These are phyloP conservation scores for Vigna reflexopilosa DNA, from an alignment of 306 rosid genomes.

Conservation along the genomic window DNA sequence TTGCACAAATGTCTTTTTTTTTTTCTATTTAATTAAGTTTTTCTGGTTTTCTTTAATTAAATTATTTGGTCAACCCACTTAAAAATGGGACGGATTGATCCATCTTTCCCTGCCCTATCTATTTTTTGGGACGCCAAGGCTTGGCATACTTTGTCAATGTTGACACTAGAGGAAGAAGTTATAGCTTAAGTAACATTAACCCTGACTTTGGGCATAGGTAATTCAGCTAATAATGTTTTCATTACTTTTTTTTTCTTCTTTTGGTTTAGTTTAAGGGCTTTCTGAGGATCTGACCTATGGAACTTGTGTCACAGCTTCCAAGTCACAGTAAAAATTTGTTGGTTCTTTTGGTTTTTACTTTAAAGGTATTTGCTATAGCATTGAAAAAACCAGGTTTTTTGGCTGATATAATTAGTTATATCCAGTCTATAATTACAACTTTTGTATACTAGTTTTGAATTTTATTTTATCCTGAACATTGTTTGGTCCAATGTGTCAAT, in stretches of 20 bases:
- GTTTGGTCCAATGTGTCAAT: not conserved
- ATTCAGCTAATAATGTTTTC: not conserved
- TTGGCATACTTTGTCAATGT: not conserved
- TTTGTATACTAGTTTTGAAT: slow-evolving; percentile 13
- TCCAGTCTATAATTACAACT: not conserved
- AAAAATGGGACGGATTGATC: not conserved
- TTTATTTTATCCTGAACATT: slow-evolving; percentile 1
- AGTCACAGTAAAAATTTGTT: slow-evolving; percentile 54
- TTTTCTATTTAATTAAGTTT: too few species aligned
- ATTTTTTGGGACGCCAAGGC: not conserved
- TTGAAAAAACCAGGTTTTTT: not conserved
- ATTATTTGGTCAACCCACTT: not conserved
- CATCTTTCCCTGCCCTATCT: not conserved
- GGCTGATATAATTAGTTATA: not conserved
- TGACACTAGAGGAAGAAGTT: not conserved
- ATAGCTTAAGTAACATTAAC: not conserved
- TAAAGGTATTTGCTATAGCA: not conserved
- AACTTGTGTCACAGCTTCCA: slow-evolving; percentile 37
- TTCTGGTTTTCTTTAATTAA: not conserved
- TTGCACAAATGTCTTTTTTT: too few species aligned
- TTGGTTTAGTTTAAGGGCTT: slow-evolving; percentile 42
- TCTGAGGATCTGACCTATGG: slow-evolving; percentile 52
- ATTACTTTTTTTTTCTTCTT: not conserved
- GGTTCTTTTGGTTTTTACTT: slow-evolving; percentile 7
- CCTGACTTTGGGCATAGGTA: not conserved